Evolutionary conservation across 106 monocot genomes (phyloP), one percentile per base, ranked within the genome.

Genomic region (Dactylorhiza incarnata): DNA sequence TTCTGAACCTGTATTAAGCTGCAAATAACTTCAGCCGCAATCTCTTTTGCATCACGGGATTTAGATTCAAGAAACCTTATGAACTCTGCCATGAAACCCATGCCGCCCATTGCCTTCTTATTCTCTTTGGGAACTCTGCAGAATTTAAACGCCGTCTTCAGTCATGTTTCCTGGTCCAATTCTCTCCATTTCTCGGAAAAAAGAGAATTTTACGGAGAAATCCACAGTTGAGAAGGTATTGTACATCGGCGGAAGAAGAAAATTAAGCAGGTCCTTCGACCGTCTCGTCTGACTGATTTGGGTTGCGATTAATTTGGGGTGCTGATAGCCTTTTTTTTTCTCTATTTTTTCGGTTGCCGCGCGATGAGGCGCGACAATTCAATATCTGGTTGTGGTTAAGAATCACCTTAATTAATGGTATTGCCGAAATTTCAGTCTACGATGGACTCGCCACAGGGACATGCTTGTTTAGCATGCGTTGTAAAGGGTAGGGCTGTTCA

Each of bases 151-250:
- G 76, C 46, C 0, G 70, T 66, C 54, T 83, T 85, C 10, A 91
- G 74, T 19, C 77, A 85, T 16, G 65, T 77, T 71, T 87, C 87
- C 61, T 74, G 77, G 19, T 81, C 79, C 0, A 68, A 78, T 51
- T 73, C 55, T 94, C 94, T 5, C 85, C 81, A 49, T 78, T 81
- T 23, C 71, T 79, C 19, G 88, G 73, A 45, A 87, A 79, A 56
- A 85, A 78, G 70, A 84, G 66, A 4, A 89, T 26, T 25, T 71
- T 67, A 5, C 74, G 79, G 13, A 94, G 73, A 54, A 90, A 83
- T 12, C 73, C 85, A 8, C 76, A 68, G 29, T 48, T 55, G 29
- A 85, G 53, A 17, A 89, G 77, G 14, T 50, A 16, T 59, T 72
- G 82, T 4, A 88, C n/a, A 5, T 77, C 81, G 45, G 29, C 65